Conservation (phyloP, 2,329 filamentous ascomycete genomes). For the Nannizziopsis arthrosporioides region DNA sequence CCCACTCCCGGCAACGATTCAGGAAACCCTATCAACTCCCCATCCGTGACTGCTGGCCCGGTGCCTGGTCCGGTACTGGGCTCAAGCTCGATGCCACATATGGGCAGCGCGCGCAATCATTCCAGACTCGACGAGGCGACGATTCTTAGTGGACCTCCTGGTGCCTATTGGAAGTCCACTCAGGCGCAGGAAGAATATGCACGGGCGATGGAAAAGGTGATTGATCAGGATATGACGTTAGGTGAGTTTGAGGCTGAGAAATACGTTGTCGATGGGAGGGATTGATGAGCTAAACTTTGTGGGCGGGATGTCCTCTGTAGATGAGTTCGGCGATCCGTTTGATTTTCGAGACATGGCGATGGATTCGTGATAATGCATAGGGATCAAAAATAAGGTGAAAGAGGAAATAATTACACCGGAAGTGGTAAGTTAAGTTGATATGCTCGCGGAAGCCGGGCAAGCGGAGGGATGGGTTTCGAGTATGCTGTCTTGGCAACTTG, state of each 20-base stretch:
- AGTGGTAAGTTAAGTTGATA: too few relatives aligned
- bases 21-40: neutral
- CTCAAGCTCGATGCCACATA: too few relatives aligned
- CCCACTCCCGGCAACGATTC: neutral
- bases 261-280: neutral
- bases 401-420: too few relatives aligned
- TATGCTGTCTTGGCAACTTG: too few relatives aligned
- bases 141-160: constrained; percentile 32
- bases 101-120: neutral
- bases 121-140: constrained; percentile 12
- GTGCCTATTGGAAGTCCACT: constrained; percentile 44
- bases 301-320: constrained; percentile 20
- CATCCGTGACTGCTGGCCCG: neutral
- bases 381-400: too few relatives aligned
- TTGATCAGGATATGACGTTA: constrained; percentile 43
- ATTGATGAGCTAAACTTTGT: neutral
- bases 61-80: neutral
- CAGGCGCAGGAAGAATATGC: constrained; percentile 47
- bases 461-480: too few relatives aligned
- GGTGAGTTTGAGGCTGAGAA: constrained; percentile 27
- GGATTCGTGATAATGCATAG: neutral
- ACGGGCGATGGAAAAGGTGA: constrained; percentile 38
- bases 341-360: constrained; percentile 31
- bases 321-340: constrained; percentile 37
- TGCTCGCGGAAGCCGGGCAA: too few relatives aligned